Evolutionary conservation across 2,329 filamentous ascomycete genomes (phyloP).

Genomic region (Claviceps sp.): DNA sequence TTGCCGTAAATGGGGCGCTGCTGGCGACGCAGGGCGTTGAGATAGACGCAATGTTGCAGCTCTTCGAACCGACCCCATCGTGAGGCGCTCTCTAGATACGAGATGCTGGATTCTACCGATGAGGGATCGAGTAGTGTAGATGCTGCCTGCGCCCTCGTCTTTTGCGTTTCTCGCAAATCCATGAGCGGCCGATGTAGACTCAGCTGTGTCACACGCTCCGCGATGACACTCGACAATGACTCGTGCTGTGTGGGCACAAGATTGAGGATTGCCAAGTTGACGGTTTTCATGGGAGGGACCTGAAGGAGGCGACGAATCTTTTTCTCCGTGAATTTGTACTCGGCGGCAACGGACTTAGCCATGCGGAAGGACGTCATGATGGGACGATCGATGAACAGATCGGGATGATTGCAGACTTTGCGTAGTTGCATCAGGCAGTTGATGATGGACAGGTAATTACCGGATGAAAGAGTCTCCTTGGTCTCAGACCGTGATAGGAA

Average conservation of each 20-base stretch:
- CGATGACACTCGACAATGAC: conserved; percentile 39
- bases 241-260: conserved; percentile 63
- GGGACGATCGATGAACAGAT: conserved; percentile 87
- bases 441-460: conserved; percentile 96
- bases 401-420: conserved; percentile 97
- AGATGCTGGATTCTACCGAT: conserved; percentile 55
- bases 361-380: conserved; percentile 97
- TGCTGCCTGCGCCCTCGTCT: conserved; percentile 42
- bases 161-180: conserved; percentile 60
- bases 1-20: conserved; percentile 71
- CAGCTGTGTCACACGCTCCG: conserved; percentile 47
- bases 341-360: conserved; percentile 60
- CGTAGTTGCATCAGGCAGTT: conserved; percentile 95
- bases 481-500: conserved; percentile 88
- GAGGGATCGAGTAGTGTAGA: conserved; percentile 47
- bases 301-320: conserved; percentile 54
- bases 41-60: conserved; percentile 65
- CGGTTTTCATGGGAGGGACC: conserved; percentile 45
- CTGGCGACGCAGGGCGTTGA: conserved; percentile 70
- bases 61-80: conserved; percentile 62
- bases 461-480: conserved; percentile 73
- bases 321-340: conserved; percentile 60
- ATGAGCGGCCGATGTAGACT: conserved; percentile 58
- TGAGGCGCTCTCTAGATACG: conserved; percentile 57
- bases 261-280: conserved; percentile 67